These are phyloP conservation scores for Paraphoma sp. DNA, from an alignment of 2,329 filamentous ascomycete genomes.

Conservation along the genomic window DNA sequence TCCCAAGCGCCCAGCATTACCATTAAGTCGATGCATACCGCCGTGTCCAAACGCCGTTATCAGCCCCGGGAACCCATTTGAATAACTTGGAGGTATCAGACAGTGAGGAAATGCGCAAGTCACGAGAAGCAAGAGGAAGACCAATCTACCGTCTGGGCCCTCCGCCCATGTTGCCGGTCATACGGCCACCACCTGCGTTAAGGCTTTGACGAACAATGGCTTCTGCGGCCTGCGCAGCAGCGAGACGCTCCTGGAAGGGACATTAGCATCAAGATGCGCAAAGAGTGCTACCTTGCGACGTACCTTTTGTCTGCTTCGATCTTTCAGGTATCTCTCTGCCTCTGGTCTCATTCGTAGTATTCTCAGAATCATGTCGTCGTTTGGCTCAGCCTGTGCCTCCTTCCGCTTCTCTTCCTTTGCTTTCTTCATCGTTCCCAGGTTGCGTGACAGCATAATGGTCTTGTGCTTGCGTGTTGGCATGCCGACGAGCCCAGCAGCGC, in stretches of 20 bases:
- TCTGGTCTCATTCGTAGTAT: constrained; percentile 96
- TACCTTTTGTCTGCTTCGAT: constrained; percentile 84
- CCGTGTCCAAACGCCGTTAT: background rate
- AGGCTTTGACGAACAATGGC: constrained; percentile 95
- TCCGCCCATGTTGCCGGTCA: constrained; percentile 50
- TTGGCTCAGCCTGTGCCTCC: constrained; percentile 94
- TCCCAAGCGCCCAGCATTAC: background rate
- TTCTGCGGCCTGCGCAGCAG: constrained; percentile 87
- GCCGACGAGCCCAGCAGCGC: constrained; percentile 66
- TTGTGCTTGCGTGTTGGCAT: constrained; percentile 60
- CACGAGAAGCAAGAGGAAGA: constrained; percentile 4
- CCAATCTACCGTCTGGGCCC: constrained; percentile 10
- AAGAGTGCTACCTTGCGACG: background rate
- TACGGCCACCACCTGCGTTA: constrained; percentile 62
- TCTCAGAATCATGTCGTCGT: constrained; percentile 95
- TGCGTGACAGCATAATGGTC: constrained; percentile 88
- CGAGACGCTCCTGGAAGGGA: constrained; percentile 71
- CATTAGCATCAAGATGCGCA: constrained; percentile 3
- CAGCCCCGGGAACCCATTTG: background rate
- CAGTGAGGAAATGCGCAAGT: constrained; percentile 1
- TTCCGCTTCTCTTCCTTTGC: constrained; percentile 95
- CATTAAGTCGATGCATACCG: background rate
- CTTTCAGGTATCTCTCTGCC: constrained; percentile 84
- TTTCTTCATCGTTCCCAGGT: constrained; percentile 93
- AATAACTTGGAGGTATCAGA: constrained; percentile 25